Evolutionary conservation across 768 basidiomycete species (phyloP), one percentile per base, ranked within the genome.

Genomic region (Termitomyces sp.): DNA sequence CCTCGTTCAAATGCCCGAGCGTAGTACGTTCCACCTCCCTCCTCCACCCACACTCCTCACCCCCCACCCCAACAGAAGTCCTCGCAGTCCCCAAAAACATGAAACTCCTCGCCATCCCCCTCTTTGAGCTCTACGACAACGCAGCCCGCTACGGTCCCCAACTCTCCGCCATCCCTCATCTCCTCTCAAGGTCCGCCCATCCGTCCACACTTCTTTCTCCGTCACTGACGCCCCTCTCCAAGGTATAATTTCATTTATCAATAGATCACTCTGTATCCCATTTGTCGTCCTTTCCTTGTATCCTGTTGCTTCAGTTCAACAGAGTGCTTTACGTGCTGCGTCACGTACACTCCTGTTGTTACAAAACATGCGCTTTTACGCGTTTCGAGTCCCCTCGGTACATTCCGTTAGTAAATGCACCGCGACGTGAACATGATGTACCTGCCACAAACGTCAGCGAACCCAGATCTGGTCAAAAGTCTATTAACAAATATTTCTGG

Each of bases 41-140:
- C 1, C 11, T n/a, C 9, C 5, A 3, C 6, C 30, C 46, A 12
- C 34, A 21, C 19, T 34, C 52, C 19, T 34, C 52, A 25, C 9
- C 7, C 46, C 28, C 0, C n/a, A 11, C 10, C 19, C 4, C 5
- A 4, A 6, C 70, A 98, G 96, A 97, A 70, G 91, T 96, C 16
- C 85, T 99, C 9, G 93, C 94, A 0, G 95, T 99, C 3, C 97
- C 97, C 0, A 92, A 91, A 73, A 99, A 99, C 71, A 98, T 98
- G 96, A 98, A 98, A 68, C 83, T 99, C 8, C 84, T 96, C 41
- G 96, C 95, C 17, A 93, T 98, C 45, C 97, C 97, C 0, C 77
- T 99, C 37, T 98, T 96, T 66, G 97, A 99, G 72, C 77, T 98
- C 14, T 99, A 98, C 67, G 97, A 98, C 70, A 99, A 99, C 58